These are phyloP conservation scores for Calonectria crousiana DNA, from an alignment of 2,329 filamentous ascomycete genomes.

Conservation along the genomic window DNA sequence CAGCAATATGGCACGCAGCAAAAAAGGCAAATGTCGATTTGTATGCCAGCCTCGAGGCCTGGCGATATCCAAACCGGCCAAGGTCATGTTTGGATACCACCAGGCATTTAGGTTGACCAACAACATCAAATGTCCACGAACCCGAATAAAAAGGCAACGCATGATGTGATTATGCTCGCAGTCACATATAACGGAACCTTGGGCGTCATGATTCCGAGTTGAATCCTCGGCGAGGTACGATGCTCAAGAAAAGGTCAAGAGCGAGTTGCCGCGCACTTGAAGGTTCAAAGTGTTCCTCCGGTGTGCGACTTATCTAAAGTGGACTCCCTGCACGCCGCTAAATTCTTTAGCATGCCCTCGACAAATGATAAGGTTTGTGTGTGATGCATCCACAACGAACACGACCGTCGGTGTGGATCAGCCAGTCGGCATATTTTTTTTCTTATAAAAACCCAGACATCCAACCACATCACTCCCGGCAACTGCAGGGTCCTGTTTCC, in stretches of 20 bases:
- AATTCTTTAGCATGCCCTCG: conserved; percentile 15
- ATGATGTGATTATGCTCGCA: conserved; percentile 47
- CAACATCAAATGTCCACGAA: conserved; percentile 14
- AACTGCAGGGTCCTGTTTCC: background rate
- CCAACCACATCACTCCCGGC: background rate
- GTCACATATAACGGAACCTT: conserved; percentile 45
- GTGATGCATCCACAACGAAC: conserved; percentile 11
- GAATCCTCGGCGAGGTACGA: background rate
- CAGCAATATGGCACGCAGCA: background rate
- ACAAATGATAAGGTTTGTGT: conserved; percentile 22
- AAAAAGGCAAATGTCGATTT: accelerated
- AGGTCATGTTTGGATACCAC: background rate
- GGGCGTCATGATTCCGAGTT: conserved; percentile 5
- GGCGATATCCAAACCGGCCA: background rate
- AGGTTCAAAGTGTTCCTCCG: conserved; percentile 5
- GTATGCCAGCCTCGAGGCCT: background rate
- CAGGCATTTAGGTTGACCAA: background rate
- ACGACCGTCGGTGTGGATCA: conserved; percentile 16
- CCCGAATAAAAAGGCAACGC: conserved; percentile 50
- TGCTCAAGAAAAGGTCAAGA: background rate
- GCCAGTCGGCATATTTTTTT: background rate
- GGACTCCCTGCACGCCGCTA: conserved; percentile 16
- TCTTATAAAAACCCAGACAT: background rate
- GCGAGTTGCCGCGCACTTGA: background rate
- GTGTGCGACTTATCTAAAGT: conserved; percentile 27